phyloP scores from a whole-genome alignment of 2,329 filamentous ascomycete species.

The Phaeosphaeriaceae sp. region DNA sequence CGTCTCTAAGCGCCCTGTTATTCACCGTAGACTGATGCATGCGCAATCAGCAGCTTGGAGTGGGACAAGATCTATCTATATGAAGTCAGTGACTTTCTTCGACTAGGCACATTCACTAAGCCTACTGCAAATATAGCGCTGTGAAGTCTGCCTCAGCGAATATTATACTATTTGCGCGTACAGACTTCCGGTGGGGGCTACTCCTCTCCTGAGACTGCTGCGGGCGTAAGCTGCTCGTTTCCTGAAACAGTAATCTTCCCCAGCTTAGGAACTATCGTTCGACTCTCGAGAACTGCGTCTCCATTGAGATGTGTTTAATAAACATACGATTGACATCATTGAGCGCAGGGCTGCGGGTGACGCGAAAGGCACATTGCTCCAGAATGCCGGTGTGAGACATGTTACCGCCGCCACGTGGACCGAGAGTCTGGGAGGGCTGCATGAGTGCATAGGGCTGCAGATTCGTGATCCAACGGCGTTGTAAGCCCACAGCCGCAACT shows the following conservation, averaged over 20 bases:
- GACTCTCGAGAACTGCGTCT: background rate
- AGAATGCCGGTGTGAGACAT: conserved; percentile 33
- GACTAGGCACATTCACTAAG: conserved; percentile 7
- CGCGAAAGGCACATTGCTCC: conserved; percentile 5
- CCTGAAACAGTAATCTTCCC: conserved; percentile 27
- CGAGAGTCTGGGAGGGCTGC: conserved; percentile 44
- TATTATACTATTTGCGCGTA: conserved; percentile 9
- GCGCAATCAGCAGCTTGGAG: background rate
- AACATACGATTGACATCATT: conserved; percentile 6
- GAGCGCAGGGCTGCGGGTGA: conserved; percentile 6
- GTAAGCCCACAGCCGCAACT: conserved; percentile 32
- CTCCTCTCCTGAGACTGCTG: conserved; percentile 17
- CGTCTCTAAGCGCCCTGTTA: background rate
- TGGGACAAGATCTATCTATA: conserved; percentile 6
- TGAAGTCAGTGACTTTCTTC: conserved; percentile 2
- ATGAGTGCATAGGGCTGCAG: conserved; percentile 46
- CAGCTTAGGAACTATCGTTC: background rate
- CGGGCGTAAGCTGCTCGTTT: conserved; percentile 23
- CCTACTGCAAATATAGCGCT: conserved; percentile 8
- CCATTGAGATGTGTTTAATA: background rate
- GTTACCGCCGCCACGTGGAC: conserved; percentile 35
- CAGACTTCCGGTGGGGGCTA: conserved; percentile 19
- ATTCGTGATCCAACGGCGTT: conserved; percentile 22
- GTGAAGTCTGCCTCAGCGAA: conserved; percentile 10
- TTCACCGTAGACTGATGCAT: background rate